Conservation (phyloP, 495 filamentous ascomycete species). For the Talaromyces nanjingensis region DNA sequence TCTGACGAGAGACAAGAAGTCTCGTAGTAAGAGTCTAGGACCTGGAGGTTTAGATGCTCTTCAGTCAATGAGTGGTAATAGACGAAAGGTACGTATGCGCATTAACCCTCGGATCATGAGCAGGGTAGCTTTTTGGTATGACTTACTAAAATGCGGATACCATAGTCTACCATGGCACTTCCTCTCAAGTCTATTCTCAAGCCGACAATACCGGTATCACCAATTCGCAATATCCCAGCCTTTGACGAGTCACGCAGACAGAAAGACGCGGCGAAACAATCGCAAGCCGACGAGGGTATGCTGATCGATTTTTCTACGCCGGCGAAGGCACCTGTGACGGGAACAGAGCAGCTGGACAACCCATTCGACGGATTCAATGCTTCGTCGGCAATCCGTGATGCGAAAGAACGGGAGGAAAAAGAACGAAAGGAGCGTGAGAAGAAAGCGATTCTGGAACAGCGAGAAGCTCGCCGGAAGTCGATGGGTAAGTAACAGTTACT, state of each 20-base stretch:
- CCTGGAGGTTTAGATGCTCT: slow-evolving; percentile 82
- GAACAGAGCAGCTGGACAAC: slow-evolving; percentile 40
- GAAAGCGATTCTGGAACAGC: slow-evolving; percentile 58
- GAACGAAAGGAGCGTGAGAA: slow-evolving; percentile 60
- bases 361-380: slow-evolving; percentile 53
- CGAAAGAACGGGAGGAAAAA: slow-evolving; percentile 64
- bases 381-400: slow-evolving; percentile 46
- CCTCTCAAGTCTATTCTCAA: slow-evolving; percentile 78
- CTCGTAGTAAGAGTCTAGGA: slow-evolving; percentile 89
- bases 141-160: neutral
- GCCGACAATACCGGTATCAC: slow-evolving; percentile 64
- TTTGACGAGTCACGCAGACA: slow-evolving; percentile 33
- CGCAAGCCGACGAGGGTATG: slow-evolving; percentile 27
- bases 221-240: slow-evolving; percentile 51
- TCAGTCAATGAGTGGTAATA: slow-evolving; percentile 70
- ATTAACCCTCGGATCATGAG: no score
- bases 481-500: slow-evolving; percentile 41
- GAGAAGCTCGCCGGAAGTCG: slow-evolving; percentile 86
- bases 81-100: slow-evolving; percentile 59
- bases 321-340: slow-evolving; percentile 20
- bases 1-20: slow-evolving; percentile 52
- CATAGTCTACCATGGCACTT: slow-evolving; percentile 47
- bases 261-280: slow-evolving; percentile 10
- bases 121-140: neutral
- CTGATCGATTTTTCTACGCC: slow-evolving; percentile 44